Evolutionary conservation across 1,139 yeast genomes (phyloP).

Genomic region (Yamadazyma jaroonii): DNA sequence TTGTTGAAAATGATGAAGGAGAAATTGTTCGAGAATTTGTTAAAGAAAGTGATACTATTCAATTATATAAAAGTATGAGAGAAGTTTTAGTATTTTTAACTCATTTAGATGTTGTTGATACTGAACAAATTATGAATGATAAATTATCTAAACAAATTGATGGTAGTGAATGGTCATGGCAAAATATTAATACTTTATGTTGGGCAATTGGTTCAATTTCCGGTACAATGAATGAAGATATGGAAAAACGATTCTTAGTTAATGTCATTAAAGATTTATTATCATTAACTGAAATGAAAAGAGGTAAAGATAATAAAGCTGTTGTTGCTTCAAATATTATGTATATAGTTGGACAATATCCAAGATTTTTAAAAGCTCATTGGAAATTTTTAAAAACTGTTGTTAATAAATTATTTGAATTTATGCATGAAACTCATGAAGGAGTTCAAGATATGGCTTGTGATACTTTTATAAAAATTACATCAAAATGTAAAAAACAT

Average conservation of each 20-base stretch:
- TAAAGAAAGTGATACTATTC: conserved; percentile 95
- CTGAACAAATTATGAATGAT: conserved; percentile 89
- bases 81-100: conserved; percentile 93
- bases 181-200: conserved; percentile 91
- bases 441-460: conserved; percentile 99
- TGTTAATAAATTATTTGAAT: conserved; percentile 90
- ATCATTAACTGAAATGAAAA: conserved; percentile 89
- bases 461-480: conserved; percentile 94
- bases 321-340: conserved; percentile 98
- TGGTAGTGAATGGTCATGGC: conserved; percentile 99
- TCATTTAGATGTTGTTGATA: conserved; percentile 91
- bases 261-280: conserved; percentile 88
- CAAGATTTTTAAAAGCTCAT: conserved; percentile 94
- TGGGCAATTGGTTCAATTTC: conserved; percentile 99
- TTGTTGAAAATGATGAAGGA: conserved; percentile 98
- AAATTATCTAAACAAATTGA: conserved; percentile 91
- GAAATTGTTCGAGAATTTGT: conserved; percentile 98
- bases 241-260: conserved; percentile 92
- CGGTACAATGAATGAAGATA: conserved; percentile 97
- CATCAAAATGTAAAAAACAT: conserved; percentile 91
- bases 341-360: conserved; percentile 99
- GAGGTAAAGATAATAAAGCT: conserved; percentile 97
- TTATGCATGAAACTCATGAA: conserved; percentile 99
- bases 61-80: conserved; percentile 90
- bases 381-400: conserved; percentile 98